A percentile compares a stretch with the other conserved stretches of the same genome.
Evolutionary conservation across 169 alveolate species (phyloP).

Genomic region (Neospora caninum): DNA sequence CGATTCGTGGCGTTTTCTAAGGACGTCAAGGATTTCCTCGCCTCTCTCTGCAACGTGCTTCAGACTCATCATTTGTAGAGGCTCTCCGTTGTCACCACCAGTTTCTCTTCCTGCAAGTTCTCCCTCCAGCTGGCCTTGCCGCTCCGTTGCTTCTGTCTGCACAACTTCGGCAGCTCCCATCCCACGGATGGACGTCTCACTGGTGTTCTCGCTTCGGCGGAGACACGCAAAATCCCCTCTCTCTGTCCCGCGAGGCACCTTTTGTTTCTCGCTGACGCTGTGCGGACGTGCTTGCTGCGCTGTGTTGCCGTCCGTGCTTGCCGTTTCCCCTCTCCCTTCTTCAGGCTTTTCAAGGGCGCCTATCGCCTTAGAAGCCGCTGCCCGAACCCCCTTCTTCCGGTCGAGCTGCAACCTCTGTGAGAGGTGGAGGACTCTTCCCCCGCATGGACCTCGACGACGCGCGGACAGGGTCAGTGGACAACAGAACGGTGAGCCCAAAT

Average conservation of each 20-base stretch:
- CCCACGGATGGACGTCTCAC: background rate
- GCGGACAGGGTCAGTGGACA: too few species aligned
- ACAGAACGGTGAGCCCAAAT: too few species aligned
- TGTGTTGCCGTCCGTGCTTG: too few species aligned
- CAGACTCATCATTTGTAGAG: slow-evolving; percentile 9
- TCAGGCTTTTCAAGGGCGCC: too few species aligned
- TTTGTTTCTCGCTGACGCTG: background rate
- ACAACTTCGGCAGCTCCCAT: background rate
- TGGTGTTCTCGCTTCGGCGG: background rate
- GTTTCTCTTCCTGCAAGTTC: background rate
- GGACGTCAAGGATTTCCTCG: slow-evolving; percentile 15
- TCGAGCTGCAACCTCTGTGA: too few species aligned
- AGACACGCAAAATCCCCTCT: background rate
- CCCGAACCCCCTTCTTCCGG: too few species aligned
- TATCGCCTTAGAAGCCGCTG: too few species aligned
- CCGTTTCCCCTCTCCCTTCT: too few species aligned
- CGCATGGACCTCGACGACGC: too few species aligned
- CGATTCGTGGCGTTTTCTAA: background rate
- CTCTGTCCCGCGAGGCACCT: background rate
- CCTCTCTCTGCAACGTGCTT: background rate
- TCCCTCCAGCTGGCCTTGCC: background rate
- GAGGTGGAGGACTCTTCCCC: too few species aligned
- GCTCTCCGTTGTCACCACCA: background rate
- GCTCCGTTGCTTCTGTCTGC: background rate
- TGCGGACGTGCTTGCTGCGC: too few species aligned